Base-by-base conservation (phyloP, 2,329 filamentous ascomycete genomes). In the Trichoderma sp. region DNA sequence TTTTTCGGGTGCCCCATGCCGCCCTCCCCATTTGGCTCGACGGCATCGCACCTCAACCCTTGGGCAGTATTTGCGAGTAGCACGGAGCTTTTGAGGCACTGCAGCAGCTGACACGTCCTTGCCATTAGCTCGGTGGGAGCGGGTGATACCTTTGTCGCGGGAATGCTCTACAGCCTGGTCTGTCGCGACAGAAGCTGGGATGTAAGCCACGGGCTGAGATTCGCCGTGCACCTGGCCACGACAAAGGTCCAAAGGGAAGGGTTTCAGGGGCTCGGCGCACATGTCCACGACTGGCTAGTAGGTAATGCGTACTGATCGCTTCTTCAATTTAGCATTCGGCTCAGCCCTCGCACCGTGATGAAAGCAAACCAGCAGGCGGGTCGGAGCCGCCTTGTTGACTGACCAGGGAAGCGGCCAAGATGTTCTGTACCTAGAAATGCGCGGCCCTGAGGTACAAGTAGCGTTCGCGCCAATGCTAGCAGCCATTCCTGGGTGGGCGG, bases 81-180 rank as follows among this genome's bases (percentile, higher is more conserved):
- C 53, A 74, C 59, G 33, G 59, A 71, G 38, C 45, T 38, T 79
- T 79, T 31, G 63, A 75, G 38, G 41, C 41, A 64, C 60, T 45
- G 53, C 63, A 68, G 64, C 65, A 75, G 63, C 75, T 76, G 63
- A 76, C 75, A 68, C 38, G 38, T 74, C 50, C 63, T 41, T 53
- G 41, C 41, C 31, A 71, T 73, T 81, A 94, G 93, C 81, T 88
- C 92, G 6, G 89, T 94, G 76, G 93, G 93, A 73, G 93, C 93
- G 60, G 93, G 93, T 78, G 93, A 95, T 80, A 94, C 93, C 0
- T 95, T 95, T 80, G 90, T 93, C 77, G 93, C 93, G 41, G 93
- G 92, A 76, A 90, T 93, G 82, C 84, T 95, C 66, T 94, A 91
- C 83, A 88, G 86, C 45, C 82, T 93, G 76, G 83, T 88, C 75